phyloP scores from a whole-genome alignment of 2,329 filamentous ascomycete species.

The Magnaporthales sp. region DNA sequence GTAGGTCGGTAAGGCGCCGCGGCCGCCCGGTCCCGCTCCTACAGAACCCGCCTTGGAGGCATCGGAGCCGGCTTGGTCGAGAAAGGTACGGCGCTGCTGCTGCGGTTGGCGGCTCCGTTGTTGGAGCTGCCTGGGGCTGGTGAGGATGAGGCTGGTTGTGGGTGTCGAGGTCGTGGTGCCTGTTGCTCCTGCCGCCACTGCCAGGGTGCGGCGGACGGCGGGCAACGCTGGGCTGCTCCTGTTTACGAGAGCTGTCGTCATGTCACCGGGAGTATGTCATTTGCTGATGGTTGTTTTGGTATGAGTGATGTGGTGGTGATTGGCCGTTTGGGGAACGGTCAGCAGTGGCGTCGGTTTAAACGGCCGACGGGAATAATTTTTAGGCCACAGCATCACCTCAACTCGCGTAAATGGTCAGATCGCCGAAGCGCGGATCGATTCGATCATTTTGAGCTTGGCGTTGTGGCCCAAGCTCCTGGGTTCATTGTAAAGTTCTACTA shows the following conservation, averaged over 20 bases:
- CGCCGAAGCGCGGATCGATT: neutral
- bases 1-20: slow-evolving; percentile 56
- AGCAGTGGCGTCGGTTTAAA: neutral
- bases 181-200: neutral
- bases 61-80: slow-evolving; percentile 14
- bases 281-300: neutral
- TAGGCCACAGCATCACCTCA: neutral
- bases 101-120: neutral
- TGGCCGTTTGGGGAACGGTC: neutral
- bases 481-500: neutral
- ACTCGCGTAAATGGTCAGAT: neutral
- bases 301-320: neutral
- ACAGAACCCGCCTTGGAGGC: slow-evolving; percentile 17
- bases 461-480: neutral
- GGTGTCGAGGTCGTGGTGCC: neutral
- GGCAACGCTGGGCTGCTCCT: neutral
- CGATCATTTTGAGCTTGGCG: neutral
- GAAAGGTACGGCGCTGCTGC: slow-evolving; percentile 12
- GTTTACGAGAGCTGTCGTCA: slow-evolving; percentile 2
- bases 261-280: slow-evolving; percentile 3
- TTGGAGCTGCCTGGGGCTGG: neutral
- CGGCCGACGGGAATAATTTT: neutral
- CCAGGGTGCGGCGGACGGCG: neutral
- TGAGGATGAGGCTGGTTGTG: neutral
- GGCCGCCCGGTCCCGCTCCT: slow-evolving; percentile 6